phyloP scores from a whole-genome alignment of 805 yeast genomes.

The Blastobotrys muscicola region DNA sequence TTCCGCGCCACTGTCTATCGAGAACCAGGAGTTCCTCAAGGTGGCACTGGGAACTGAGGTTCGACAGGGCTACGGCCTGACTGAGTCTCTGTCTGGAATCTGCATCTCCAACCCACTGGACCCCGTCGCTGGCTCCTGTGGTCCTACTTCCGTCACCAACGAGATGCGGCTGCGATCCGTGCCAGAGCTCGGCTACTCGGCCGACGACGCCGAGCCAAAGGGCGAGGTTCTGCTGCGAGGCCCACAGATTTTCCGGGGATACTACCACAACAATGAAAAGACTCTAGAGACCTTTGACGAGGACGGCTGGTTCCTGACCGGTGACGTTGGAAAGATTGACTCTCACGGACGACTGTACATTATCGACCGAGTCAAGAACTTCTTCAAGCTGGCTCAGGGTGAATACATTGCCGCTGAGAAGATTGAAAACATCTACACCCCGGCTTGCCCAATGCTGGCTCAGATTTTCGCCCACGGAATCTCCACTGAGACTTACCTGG shows the following conservation, averaged over 20 bases:
- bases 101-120: constrained; percentile 36
- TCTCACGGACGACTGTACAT: constrained; percentile 46
- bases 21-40: constrained; percentile 50
- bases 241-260: constrained; percentile 48
- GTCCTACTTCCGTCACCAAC: constrained; percentile 44
- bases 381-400: constrained; percentile 59
- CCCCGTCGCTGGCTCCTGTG: constrained; percentile 44
- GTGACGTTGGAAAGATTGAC: constrained; percentile 53
- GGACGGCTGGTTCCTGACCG: constrained; percentile 59
- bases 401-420: constrained; percentile 70
- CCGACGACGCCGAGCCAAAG: constrained; percentile 35
- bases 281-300: constrained; percentile 43
- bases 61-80: constrained; percentile 67
- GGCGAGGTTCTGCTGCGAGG: constrained; percentile 62
- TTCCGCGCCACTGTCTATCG: constrained; percentile 62
- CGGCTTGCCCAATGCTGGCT: constrained; percentile 40
- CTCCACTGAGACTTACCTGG: constrained; percentile 44
- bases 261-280: constrained; percentile 48
- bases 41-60: constrained; percentile 49
- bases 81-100: constrained; percentile 64
- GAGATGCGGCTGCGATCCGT: constrained; percentile 56
- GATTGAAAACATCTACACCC: constrained; percentile 54
- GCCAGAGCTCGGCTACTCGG: constrained; percentile 50
- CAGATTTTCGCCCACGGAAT: constrained; percentile 61
- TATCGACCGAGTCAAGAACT: constrained; percentile 70